Base-by-base conservation (phyloP, 306 rosid species). In the Gillenia trifoliata region DNA sequence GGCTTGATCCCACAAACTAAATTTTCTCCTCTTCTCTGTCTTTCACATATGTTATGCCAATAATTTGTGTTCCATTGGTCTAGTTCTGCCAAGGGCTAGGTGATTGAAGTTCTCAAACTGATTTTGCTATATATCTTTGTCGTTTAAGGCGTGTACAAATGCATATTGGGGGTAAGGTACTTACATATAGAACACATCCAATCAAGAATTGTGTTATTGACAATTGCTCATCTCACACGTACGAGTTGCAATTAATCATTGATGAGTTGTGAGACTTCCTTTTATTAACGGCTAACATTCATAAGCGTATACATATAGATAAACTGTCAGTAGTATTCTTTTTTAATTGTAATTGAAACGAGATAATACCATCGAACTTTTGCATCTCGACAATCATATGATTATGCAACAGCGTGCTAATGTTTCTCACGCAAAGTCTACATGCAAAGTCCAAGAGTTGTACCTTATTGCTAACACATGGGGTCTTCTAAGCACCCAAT, bases 111-210 rank as follows among this genome's bases (percentile, higher is more conserved):
- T 28, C 77, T 50, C 76, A 55, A 70, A 79, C 72, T 76, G 36
- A 34, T 79, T 15, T 78, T 82, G 86, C 52, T 56, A 72, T 54
- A 29, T 70, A 22, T 71, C 81, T 34, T 78, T 85, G 89, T 85
- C 92, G 85, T 86, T 29, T 85, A 16, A 66, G 82, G 70, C 59
- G 10, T 45, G 76, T 74, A 70, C 74, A 38, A 74, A 41, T 5
- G 50, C 54, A 45, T 15, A 15, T 54, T 54, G 64, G 28, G 62
- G 75, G 75, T 50, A 68, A 12, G 10, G 25, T 22, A 10, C 13
- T 13, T 22, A 38, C 71, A 36, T 25, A 69, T 26, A 73, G 78
- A 70, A 75, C 71, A 77, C 77, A 62, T 82, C 84, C 69, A 74
- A 59, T 88, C 82, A 45, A 45, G 50, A 45, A 6, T 15, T 45